Base-by-base conservation (phyloP, 192 early-diverging fungal genomes). In the Backusella tuberculispora region DNA sequence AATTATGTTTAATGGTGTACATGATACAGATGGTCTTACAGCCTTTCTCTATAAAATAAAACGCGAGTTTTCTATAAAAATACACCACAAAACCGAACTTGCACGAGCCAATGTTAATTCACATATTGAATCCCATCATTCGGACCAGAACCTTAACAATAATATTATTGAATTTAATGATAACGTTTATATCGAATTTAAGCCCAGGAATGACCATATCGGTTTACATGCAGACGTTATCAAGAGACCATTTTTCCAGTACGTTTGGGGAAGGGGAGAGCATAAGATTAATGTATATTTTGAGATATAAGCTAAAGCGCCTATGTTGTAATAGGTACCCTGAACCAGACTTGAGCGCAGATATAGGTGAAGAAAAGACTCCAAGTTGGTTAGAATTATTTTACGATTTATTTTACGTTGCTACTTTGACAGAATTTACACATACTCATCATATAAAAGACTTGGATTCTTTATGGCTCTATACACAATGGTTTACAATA, bases 361-460 rank as follows among this genome's bases (percentile, higher is more conserved):
- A 81, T 34, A 81, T 81, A 71, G 80, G 80, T 37, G 72, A 73
- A 50, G 80, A 81, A 46, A 81, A 77, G 14, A 73, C 80, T 4
- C 68, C 80, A 48, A 76, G 46, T 24, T 77, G 66, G 69, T 68
- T 84, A 69, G 85, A 86, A 45, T 42, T 86, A 44, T 86, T 86
- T 56, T 86, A 84, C 66, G 85, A 86, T 48, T 69, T 86, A 34
- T 77, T 86, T n/a, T 86, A 81, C 43, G 80, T 86, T 1, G 85
- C 85, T 2, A 86, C 80, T 19, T 56, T 86, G 50, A 83, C 83
- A 15, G 75, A 84, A 24, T 86, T 86, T 42, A 86, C 85, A 0
- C 85, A 86, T 47, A 74, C 70, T 9, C 83, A 84, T 56, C 79
- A 78, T 37, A 86, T 86, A 26, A 83, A 80, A 15, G 78, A 82